Percentiles rank a stretch among this genome's conserved stretches.
Evolutionary conservation across 306 rosid genomes (phyloP).

Genomic region (Abrus pulchellus): DNA sequence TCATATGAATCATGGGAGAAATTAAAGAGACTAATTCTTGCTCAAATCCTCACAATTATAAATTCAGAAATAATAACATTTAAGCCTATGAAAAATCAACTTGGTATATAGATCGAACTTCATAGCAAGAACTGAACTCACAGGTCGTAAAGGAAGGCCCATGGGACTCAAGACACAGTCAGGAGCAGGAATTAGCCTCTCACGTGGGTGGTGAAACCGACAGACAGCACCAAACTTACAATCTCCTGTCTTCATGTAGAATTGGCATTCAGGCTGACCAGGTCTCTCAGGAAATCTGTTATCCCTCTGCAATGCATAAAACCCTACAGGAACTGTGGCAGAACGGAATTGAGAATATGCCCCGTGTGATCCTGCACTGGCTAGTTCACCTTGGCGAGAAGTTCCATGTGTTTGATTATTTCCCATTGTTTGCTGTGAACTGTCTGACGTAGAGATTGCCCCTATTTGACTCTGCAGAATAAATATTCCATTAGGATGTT

Average conservation of each 20-base stretch:
- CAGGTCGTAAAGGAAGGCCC: constrained; percentile 94
- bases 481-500: constrained; percentile 47
- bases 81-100: constrained; percentile 41
- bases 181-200: constrained; percentile 82
- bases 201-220: constrained; percentile 89
- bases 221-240: constrained; percentile 93
- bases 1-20: not conserved
- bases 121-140: constrained; percentile 56
- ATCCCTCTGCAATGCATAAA: constrained; percentile 81
- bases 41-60: constrained; percentile 17
- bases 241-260: constrained; percentile 96
- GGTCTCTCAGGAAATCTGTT: constrained; percentile 96
- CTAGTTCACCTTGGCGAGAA: constrained; percentile 66
- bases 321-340: constrained; percentile 70
- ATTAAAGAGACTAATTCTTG: constrained; percentile 16
- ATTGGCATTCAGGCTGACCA: constrained; percentile 96
- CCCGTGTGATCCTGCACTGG: constrained; percentile 71
- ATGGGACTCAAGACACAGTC: constrained; percentile 87
- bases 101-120: constrained; percentile 1
- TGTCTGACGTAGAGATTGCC: constrained; percentile 73
- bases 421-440: constrained; percentile 70
- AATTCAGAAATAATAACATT: constrained; percentile 16
- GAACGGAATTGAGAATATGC: constrained; percentile 70
- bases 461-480: constrained; percentile 87
- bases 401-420: constrained; percentile 71